Conservation (phyloP, 352 stramenopile genomes). For the Lagenidium sp. region DNA sequence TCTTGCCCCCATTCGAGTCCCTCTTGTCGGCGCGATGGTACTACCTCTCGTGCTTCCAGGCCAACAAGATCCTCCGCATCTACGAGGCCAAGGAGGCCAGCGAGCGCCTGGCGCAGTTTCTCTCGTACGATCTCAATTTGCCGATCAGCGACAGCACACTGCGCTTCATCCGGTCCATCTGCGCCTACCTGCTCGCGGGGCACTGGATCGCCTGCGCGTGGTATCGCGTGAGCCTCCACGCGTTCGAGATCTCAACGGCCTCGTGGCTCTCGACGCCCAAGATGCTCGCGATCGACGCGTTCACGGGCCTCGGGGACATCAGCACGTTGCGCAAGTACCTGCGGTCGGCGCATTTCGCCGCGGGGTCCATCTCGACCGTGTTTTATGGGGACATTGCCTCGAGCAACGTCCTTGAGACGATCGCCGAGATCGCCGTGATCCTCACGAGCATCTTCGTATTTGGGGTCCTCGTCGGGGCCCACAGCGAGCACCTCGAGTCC, state of each 20-base stretch:
- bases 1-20: conserved; percentile 22
- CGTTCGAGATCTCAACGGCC: conserved; percentile 29
- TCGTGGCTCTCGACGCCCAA: conserved; percentile 47
- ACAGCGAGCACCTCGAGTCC: conserved; percentile 47
- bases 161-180: conserved; percentile 38
- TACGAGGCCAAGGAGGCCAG: conserved; percentile 34
- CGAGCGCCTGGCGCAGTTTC: conserved; percentile 40
- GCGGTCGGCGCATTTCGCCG: conserved; percentile 46
- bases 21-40: conserved; percentile 27
- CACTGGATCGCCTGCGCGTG: conserved; percentile 72
- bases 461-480: conserved; percentile 49
- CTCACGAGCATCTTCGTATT: conserved; percentile 64
- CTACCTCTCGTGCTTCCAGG: conserved; percentile 44
- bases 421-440: conserved; percentile 48
- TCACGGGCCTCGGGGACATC: conserved; percentile 28
- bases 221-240: conserved; percentile 38
- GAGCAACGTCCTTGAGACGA: conserved; percentile 45
- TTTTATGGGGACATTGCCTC: conserved; percentile 66
- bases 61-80: conserved; percentile 53
- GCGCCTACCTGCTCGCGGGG: conserved; percentile 35
- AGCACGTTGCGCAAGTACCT: conserved; percentile 36
- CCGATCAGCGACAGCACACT: conserved; percentile 36
- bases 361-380: conserved; percentile 55
- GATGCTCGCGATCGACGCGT: conserved; percentile 42
- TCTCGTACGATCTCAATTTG: conserved; percentile 41